Conservation (phyloP, 1,284 basidiomycete species). For the Stygiomarasmius scandens region DNA sequence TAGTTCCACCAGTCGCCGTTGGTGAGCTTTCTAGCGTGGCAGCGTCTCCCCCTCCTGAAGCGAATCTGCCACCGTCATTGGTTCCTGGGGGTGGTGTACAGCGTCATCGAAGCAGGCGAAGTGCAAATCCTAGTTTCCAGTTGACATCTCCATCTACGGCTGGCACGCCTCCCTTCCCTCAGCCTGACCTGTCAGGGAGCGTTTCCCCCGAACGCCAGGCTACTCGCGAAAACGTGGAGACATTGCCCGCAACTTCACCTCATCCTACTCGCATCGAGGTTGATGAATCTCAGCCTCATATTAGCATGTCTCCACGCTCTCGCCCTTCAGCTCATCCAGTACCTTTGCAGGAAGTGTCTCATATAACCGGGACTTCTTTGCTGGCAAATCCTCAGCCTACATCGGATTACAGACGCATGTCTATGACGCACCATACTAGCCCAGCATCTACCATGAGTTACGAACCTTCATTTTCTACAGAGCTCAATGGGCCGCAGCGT, state of each 20-base stretch:
- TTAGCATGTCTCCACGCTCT: background rate
- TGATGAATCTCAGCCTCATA: conserved; percentile 7
- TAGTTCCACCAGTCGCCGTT: background rate
- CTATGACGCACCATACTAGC: conserved; percentile 6
- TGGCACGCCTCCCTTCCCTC: background rate
- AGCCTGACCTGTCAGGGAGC: background rate
- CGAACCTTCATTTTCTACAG: conserved; percentile 16
- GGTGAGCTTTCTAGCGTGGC: background rate
- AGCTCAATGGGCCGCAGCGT: conserved; percentile 10
- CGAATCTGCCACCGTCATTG: conserved; percentile 2
- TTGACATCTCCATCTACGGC: background rate
- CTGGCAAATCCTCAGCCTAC: conserved; percentile 13
- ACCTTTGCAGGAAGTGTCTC: background rate
- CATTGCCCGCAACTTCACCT: conserved; percentile 8
- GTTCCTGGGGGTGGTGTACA: background rate
- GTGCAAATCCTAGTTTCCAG: background rate
- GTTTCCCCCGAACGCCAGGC: background rate
- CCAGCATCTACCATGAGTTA: conserved; percentile 2
- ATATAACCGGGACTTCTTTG: conserved; percentile 1
- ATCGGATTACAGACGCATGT: conserved; percentile 18
- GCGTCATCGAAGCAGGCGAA: background rate
- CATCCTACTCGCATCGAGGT: conserved; percentile 18
- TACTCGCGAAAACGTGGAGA: background rate
- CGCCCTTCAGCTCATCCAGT: background rate
- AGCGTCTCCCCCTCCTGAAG: background rate